Evolutionary conservation across 768 basidiomycete genomes (phyloP).

Genomic region (Termitomyces sp.): DNA sequence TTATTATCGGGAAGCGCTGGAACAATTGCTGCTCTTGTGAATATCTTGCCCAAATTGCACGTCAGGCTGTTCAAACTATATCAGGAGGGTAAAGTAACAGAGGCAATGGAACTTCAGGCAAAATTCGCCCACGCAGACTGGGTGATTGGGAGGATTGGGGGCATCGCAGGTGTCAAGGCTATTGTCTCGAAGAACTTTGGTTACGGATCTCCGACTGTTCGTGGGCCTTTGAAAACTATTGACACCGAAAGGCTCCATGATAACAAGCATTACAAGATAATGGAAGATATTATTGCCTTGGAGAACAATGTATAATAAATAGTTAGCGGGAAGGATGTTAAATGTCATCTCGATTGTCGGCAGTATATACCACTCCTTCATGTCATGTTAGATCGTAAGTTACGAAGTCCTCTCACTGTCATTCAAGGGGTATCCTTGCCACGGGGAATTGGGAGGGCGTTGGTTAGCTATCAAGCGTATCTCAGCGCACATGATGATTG

Average conservation of each 20-base stretch:
- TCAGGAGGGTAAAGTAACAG: conserved; percentile 46
- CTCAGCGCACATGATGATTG: neutral
- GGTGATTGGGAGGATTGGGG: conserved; percentile 57
- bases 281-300: conserved; percentile 40
- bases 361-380: neutral
- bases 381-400: neutral
- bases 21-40: conserved; percentile 59
- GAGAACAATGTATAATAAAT: conserved; percentile 33
- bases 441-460: neutral
- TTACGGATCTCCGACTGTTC: conserved; percentile 48
- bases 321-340: neutral
- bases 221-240: conserved; percentile 44
- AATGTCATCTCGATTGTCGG: neutral
- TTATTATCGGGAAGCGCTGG: conserved; percentile 61
- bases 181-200: conserved; percentile 59
- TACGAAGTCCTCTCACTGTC: neutral
- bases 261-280: conserved; percentile 32
- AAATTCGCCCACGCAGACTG: conserved; percentile 64
- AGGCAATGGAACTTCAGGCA: conserved; percentile 58
- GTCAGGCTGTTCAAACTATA: conserved; percentile 42
- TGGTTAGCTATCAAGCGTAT: neutral
- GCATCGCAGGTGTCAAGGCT: conserved; percentile 64
- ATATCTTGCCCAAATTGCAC: conserved; percentile 58
- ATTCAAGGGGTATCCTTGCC: neutral
- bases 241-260: conserved; percentile 29